Evolutionary conservation across 306 rosid species (phyloP).

Genomic region (Carpinus fangiana): DNA sequence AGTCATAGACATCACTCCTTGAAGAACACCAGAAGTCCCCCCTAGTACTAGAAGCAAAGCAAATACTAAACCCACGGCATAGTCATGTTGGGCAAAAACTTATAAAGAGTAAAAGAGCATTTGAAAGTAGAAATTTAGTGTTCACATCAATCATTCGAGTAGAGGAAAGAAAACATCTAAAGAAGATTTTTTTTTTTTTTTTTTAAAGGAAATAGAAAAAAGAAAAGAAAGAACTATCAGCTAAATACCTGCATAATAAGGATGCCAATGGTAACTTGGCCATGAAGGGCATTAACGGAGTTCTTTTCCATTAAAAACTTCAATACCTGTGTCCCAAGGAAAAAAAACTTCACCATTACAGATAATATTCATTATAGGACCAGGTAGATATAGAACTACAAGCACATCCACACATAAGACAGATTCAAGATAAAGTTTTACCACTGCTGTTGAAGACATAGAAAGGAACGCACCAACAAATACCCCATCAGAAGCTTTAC

Average conservation of each 20-base stretch:
- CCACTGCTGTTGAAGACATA: slow-evolving; percentile 99
- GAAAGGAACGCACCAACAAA: slow-evolving; percentile 86
- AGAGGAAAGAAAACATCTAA: not conserved
- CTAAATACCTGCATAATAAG: slow-evolving; percentile 79
- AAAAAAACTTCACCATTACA: not conserved
- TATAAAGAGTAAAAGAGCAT: slow-evolving; percentile 32
- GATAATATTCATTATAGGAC: slow-evolving; percentile 7
- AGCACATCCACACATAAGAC: slow-evolving; percentile 22
- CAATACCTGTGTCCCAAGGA: slow-evolving; percentile 63
- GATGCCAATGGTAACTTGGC: slow-evolving; percentile 93
- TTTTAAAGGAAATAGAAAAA: slow-evolving; percentile 32
- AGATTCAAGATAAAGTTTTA: slow-evolving; percentile 35
- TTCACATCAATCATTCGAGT: slow-evolving; percentile 4
- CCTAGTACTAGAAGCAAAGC: slow-evolving; percentile 91
- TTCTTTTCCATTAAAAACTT: slow-evolving; percentile 92
- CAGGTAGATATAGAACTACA: not conserved
- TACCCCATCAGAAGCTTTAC: slow-evolving; percentile 90
- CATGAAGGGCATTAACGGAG: slow-evolving; percentile 78
- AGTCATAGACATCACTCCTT: slow-evolving; percentile 91
- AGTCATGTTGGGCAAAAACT: slow-evolving; percentile 42
- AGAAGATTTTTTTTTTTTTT: not conserved
- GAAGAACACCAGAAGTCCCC: slow-evolving; percentile 92
- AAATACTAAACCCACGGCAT: slow-evolving; percentile 55
- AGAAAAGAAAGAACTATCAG: slow-evolving; percentile 1
- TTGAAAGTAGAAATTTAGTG: slow-evolving; percentile 17